These are phyloP conservation scores for Enterocytospora artemiae DNA, from an alignment of 371 early-diverging fungal species.

Conservation along the genomic window DNA sequence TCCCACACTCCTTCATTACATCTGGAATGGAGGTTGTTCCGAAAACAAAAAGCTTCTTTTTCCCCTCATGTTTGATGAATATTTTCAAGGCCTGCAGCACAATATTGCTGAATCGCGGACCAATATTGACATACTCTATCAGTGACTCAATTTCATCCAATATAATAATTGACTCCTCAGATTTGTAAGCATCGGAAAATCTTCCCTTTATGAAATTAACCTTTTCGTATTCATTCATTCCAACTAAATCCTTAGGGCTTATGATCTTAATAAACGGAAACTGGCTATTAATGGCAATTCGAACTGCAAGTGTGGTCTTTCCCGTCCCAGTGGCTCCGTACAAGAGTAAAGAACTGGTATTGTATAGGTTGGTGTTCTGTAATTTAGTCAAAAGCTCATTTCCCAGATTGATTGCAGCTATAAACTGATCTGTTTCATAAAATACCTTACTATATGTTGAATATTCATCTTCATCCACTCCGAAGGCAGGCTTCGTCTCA, in stretches of 20 bases:
- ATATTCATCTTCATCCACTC: conserved; percentile 77
- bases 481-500: conserved; percentile 92
- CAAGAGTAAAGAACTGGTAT: conserved; percentile 66
- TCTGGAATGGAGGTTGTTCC: conserved; percentile 52
- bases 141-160: conserved; percentile 89
- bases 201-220: conserved; percentile 74
- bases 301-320: conserved; percentile 90
- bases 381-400: conserved; percentile 49
- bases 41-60: conserved; percentile 55
- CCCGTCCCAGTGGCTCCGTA: conserved; percentile 74
- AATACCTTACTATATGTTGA: conserved; percentile 60
- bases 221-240: conserved; percentile 78
- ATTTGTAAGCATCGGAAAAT: conserved; percentile 82
- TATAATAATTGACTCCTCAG: conserved; percentile 81
- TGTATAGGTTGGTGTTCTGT: conserved; percentile 72
- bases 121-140: conserved; percentile 87
- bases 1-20: conserved; percentile 44
- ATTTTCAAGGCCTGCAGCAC: conserved; percentile 78
- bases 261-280: conserved; percentile 96
- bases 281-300: conserved; percentile 75
- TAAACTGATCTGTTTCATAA: conserved; percentile 69
- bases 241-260: conserved; percentile 88
- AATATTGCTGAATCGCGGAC: conserved; percentile 87
- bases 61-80: conserved; percentile 55
- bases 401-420: conserved; percentile 73